phyloP scores from a whole-genome alignment of 108 stramenopile species.

The Schizochytrium sp. region DNA sequence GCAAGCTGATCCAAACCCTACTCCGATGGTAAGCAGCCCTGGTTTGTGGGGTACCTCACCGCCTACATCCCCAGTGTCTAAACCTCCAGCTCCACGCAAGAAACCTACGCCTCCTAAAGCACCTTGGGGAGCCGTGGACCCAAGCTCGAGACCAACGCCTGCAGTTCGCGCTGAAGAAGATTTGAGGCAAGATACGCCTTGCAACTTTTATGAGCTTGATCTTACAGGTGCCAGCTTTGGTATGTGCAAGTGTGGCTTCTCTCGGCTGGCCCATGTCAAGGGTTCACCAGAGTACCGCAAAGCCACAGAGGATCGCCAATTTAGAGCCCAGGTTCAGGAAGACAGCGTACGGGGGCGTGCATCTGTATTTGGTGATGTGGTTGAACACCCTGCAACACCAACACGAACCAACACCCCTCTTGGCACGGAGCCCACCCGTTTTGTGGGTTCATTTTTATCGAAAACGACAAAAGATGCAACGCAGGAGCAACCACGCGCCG shows the following conservation, averaged over 20 bases:
- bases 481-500: neutral
- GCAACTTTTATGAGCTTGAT: slow-evolving; percentile 42
- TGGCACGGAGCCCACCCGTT: neutral
- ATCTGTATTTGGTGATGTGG: neutral
- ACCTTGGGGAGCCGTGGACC: slow-evolving; percentile 17
- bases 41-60: neutral
- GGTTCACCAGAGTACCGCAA: slow-evolving; percentile 34
- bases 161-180: neutral
- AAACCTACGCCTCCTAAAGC: neutral
- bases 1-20: neutral
- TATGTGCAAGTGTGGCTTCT: slow-evolving; percentile 52
- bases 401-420: neutral
- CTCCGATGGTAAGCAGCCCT: neutral
- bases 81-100: neutral
- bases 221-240: slow-evolving; percentile 45
- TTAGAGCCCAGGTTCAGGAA: neutral
- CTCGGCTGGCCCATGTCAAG: slow-evolving; percentile 55
- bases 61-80: neutral
- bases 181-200: neutral
- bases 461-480: neutral
- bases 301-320: slow-evolving; percentile 6
- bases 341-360: neutral
- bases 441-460: neutral
- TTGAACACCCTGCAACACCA: neutral
- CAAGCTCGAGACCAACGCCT: neutral